Percentiles rank a stretch among this genome's conserved stretches.
Conservation (phyloP, 2,329 filamentous ascomycete species). For the Ceratocystis cacaofunesta region DNA sequence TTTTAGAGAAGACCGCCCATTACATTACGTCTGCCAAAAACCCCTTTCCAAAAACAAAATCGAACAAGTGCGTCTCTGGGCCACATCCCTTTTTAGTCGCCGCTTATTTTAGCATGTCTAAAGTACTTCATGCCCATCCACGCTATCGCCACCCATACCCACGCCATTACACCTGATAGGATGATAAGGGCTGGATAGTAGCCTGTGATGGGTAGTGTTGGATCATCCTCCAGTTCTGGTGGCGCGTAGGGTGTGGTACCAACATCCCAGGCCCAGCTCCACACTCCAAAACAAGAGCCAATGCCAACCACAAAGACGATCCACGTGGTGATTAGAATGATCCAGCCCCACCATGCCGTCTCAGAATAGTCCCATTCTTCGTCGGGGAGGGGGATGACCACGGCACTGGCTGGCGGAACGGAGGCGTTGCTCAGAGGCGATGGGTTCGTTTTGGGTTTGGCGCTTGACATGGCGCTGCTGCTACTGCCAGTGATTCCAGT, state of each 20-base stretch:
- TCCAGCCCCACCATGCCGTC: constrained; percentile 97
- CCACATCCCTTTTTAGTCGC: constrained; percentile 30
- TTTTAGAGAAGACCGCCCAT: background rate
- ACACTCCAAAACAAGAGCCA: constrained; percentile 86
- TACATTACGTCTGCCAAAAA: background rate
- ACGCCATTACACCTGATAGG: constrained; percentile 87
- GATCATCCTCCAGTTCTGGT: constrained; percentile 87
- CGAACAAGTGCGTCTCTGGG: background rate
- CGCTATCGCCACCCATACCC: constrained; percentile 95
- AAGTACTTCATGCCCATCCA: constrained; percentile 99
- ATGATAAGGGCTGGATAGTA: constrained; percentile 95
- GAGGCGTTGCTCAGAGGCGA: constrained; percentile 10
- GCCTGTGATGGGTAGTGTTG: constrained; percentile 84
- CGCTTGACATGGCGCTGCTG: background rate
- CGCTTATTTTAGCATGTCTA: constrained; percentile 79
- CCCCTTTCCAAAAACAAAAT: background rate
- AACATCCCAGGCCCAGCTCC: constrained; percentile 99
- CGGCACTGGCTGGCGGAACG: constrained; percentile 8
- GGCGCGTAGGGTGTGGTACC: constrained; percentile 91
- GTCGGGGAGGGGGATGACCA: constrained; percentile 30
- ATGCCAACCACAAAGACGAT: constrained; percentile 91
- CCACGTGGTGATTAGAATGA: constrained; percentile 83
- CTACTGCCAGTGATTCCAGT: background rate
- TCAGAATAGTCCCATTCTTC: constrained; percentile 77
- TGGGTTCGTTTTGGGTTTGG: constrained; percentile 10